Base-by-base conservation (phyloP, 495 filamentous ascomycete genomes). In the Glutinoglossum americanum region DNA sequence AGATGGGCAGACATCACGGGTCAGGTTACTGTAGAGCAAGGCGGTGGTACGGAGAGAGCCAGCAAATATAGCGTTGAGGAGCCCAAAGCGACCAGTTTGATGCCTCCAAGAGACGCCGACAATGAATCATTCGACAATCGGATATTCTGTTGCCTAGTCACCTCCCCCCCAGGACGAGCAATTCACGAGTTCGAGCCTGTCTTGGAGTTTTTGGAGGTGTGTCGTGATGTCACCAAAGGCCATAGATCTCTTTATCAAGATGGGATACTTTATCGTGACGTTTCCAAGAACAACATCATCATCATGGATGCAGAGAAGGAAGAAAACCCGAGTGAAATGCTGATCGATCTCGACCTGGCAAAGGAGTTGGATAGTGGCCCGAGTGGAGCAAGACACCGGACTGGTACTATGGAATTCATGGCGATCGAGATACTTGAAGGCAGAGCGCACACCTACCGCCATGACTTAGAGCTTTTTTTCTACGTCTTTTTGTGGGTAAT, bases 291-390 rank as follows among this genome's bases (percentile, higher is more conserved):
- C n/a, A n/a, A n/a, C n/a, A n/a, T n/a, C n/a, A n/a, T n/a, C n/a
- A n/a, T 35, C 4, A 67, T 59, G 21, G 54, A 68, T n/a, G 26
- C 56, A 35, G 51, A 55, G 35, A 54, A 37, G 47, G 35, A 56
- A 41, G 60, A 37, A 37, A 60, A 54, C 59, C 57, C 54, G 62
- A 63, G 59, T 61, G 69, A 64, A 30, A 68, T 63, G 63, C 59
- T 70, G 51, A 71, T 68, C 60, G 67, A 69, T 60, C 56, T 70
- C 35, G 67, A 70, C 57, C 55, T 67, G n/a, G 63, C 54, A 1
- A 65, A 66, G 53, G 63, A 64, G n/a, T n/a, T n/a, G n/a, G n/a
- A n/a, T n/a, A n/a, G n/a, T n/a, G n/a, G n/a, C n/a, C n/a, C n/a
- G n/a, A 63, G 37, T 56, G 60, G 55, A 26, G 60, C 30, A 6